Percentiles rank a stretch among this genome's conserved stretches.
Evolutionary conservation across 768 basidiomycete genomes (phyloP).

Genomic region (Thelephora ganbajun): DNA sequence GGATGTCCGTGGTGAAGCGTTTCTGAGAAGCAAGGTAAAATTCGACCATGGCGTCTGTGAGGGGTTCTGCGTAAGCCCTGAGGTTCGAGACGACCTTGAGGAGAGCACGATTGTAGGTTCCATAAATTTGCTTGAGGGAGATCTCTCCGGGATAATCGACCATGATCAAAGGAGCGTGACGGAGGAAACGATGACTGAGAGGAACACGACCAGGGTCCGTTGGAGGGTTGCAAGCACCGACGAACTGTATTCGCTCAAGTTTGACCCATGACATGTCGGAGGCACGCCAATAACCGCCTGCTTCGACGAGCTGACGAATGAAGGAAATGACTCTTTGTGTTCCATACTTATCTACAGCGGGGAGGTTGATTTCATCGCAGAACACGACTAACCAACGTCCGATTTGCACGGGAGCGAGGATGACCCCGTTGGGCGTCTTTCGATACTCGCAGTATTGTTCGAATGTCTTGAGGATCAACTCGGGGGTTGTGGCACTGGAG

Average conservation of each 20-base stretch:
- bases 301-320: constrained; percentile 91
- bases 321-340: constrained; percentile 98
- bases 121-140: constrained; percentile 96
- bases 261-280: constrained; percentile 95
- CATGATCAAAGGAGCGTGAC: constrained; percentile 96
- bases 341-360: constrained; percentile 93
- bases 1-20: constrained; percentile 90
- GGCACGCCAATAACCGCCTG: constrained; percentile 88
- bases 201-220: constrained; percentile 99
- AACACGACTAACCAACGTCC: constrained; percentile 99
- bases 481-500: constrained; percentile 96
- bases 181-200: constrained; percentile 90
- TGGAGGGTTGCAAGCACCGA: constrained; percentile 97
- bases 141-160: constrained; percentile 98
- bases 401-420: constrained; percentile 86
- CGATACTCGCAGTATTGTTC: constrained; percentile 99
- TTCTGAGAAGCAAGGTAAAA: constrained; percentile 93
- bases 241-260: constrained; percentile 97
- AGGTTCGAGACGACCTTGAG: constrained; percentile 93
- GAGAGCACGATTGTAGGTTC: constrained; percentile 91
- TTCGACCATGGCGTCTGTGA: constrained; percentile 94
- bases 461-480: constrained; percentile 96
- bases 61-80: constrained; percentile 82
- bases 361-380: constrained; percentile 98
- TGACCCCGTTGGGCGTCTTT: constrained; percentile 96